Evolutionary conservation across 305 asterid genomes (phyloP), one percentile per base, ranked within the genome.

Genomic region (Euphrasia arctica): DNA sequence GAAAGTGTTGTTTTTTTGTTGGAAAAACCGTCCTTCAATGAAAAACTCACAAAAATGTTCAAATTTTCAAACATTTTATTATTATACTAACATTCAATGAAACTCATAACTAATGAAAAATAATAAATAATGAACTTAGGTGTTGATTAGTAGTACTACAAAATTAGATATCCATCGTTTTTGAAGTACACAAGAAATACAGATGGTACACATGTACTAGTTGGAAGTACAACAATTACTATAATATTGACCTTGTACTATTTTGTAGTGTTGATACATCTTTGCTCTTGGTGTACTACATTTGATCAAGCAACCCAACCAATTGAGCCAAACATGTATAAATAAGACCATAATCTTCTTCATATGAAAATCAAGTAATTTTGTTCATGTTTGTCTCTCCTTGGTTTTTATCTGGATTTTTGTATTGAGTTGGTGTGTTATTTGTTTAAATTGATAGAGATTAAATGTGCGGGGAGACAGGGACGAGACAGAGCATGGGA

Each of bases 401-500:
- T 47, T 47, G 15, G 51, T 1, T 11, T 47, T 12, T 13, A 12
- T 47, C 0, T 36, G 51, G 6, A 47, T 13, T 47, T 2, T 47
- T 47, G 51, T 5, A 3, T 11, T 11, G 14, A 1, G 1, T 48
- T 48, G 18, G 18, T 48, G 51, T 41, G 9, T 43, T 2, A 1
- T 13, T 4, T 12, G 14, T 48, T 48, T 15, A 7, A 48, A 14
- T 48, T 2, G 52, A 45, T 2, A 48, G 18, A n/a, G 52, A n/a
- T 1, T 48, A 12, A 48, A 4, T 0, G 22, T 28, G 49, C 63
- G 82, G 81, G 75, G 80, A 83, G 86, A 75, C 83, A 67, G 88
- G 86, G 88, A 73, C 72, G 90, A 86, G 90, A 22, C 74, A 65
- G 90, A 82, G 94, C 94, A 83, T 67, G 90, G 66, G 63, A 81